Evolutionary conservation across 805 yeast genomes (phyloP), one percentile per base, ranked within the genome.

Genomic region (Zygosaccharomyces bisporus): DNA sequence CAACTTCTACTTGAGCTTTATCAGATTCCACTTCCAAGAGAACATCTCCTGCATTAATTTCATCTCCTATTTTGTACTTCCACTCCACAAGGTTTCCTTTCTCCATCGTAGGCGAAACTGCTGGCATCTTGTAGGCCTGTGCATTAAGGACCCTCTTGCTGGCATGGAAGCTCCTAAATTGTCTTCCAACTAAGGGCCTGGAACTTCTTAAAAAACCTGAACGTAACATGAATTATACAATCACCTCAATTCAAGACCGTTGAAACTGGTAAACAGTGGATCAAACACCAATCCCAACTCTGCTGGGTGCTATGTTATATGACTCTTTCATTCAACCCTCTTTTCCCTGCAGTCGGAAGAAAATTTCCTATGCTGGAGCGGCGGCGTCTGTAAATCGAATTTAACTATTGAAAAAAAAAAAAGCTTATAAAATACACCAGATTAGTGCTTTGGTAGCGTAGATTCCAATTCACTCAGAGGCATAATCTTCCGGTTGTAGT

Each of bases 101-200:
- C 23, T 89, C 88, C 99, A 91, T 91, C 5, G 99, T 91, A 34
- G 99, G 99, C 4, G 97, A 90, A 96, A 91, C 87, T 19, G 99
- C 97, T 3, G 99, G 99, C 98, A 91, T 91, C 43, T 74, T 81
- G 69, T 87, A 88, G 53, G 77, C 62, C 42, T 63, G 58, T 9
- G 70, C 71, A 41, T 60, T 57, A 20, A 39, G 42, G 3, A 55
- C 21, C 6, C 45, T 43, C n/a, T 41, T 27, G 6, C 63, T 48
- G 6, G 53, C 46, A 42, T 64, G 67, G 41, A 69, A 41, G 7
- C 49, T 25, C 35, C 61, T 53, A 20, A 48, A 23, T 41, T 45
- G 47, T 23, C 34, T 43, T 14, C 41, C 17, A 21, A 39, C 29
- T 23, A 38, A 35, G 12, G 43, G 29, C 33, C 21, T 47, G 13